Evolutionary conservation across 2,329 filamentous ascomycete genomes (phyloP).

Genomic region (Alternaria rosae): DNA sequence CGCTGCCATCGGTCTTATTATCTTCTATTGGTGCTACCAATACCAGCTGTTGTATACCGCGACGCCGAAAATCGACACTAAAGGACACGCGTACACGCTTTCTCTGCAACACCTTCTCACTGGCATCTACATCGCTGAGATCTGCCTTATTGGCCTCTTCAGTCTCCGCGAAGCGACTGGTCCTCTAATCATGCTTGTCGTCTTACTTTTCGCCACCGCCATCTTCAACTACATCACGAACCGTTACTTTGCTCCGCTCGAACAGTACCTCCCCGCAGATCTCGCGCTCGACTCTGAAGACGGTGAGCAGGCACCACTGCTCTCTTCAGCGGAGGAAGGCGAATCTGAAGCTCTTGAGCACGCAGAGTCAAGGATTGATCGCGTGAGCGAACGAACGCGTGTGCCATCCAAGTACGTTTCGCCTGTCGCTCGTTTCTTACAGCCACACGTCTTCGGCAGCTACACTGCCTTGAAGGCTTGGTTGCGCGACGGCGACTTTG

Average conservation of each 20-base stretch:
- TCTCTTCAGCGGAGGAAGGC: conserved; percentile 43
- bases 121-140: conserved; percentile 81
- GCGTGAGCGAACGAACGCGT: conserved; percentile 32
- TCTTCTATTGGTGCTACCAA: conserved; percentile 87
- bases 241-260: conserved; percentile 44
- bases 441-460: conserved; percentile 46
- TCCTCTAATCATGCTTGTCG: conserved; percentile 39
- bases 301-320: conserved; percentile 39
- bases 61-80: conserved; percentile 82
- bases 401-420: conserved; percentile 35
- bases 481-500: conserved; percentile 42
- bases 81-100: conserved; percentile 86
- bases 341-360: conserved; percentile 27
- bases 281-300: conserved; percentile 33
- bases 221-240: conserved; percentile 47
- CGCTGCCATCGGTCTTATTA: conserved; percentile 75
- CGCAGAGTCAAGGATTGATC: conserved; percentile 36
- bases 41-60: conserved; percentile 92
- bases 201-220: conserved; percentile 43
- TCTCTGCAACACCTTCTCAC: conserved; percentile 85
- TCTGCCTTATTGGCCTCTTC: conserved; percentile 87
- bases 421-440: conserved; percentile 44
- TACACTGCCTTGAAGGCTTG: conserved; percentile 45
- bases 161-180: conserved; percentile 51
- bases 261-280: conserved; percentile 46